These are phyloP conservation scores for Obba rivulosa DNA, from an alignment of 768 basidiomycete genomes.

Conservation along the genomic window DNA sequence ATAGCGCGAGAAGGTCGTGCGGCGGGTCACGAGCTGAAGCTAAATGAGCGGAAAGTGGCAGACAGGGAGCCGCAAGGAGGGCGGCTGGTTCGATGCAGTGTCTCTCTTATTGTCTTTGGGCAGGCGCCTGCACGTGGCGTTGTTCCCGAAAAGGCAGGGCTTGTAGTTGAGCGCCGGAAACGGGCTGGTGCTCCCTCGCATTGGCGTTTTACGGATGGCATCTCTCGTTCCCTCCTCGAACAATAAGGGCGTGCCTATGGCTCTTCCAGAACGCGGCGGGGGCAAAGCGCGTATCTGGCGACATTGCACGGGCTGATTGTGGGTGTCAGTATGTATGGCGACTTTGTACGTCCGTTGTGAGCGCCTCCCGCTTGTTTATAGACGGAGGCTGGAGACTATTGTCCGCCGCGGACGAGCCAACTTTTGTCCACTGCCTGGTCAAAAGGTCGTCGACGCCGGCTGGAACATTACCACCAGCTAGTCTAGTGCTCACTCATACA, in stretches of 20 bases:
- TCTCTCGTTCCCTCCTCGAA: not conserved
- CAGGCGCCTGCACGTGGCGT: constrained; percentile 3
- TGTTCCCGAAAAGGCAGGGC: constrained; percentile 13
- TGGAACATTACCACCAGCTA: constrained; percentile 19
- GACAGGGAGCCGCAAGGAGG: not conserved
- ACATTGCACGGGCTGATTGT: too few species aligned
- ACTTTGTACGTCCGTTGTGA: constrained; percentile 6
- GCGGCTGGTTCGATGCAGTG: not conserved
- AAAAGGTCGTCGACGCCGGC: constrained; percentile 11
- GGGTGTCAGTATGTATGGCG: not conserved
- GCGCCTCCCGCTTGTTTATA: constrained; percentile 17
- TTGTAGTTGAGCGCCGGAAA: constrained; percentile 12
- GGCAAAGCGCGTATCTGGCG: too few species aligned
- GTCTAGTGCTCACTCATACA: constrained; percentile 18
- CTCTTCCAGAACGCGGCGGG: too few species aligned
- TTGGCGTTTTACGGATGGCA: not conserved
- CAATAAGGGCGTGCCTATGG: constrained; percentile 7
- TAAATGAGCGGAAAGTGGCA: not conserved
- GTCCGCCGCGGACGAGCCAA: constrained; percentile 14
- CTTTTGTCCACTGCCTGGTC: constrained; percentile 20
- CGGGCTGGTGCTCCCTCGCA: not conserved
- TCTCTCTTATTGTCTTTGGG: constrained; percentile 15
- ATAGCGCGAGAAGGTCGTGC: not conserved
- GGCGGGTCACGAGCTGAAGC: not conserved
- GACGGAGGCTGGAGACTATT: constrained; percentile 13